Conservation (phyloP, 768 basidiomycete genomes). For the Lactarius sanguifluus region DNA sequence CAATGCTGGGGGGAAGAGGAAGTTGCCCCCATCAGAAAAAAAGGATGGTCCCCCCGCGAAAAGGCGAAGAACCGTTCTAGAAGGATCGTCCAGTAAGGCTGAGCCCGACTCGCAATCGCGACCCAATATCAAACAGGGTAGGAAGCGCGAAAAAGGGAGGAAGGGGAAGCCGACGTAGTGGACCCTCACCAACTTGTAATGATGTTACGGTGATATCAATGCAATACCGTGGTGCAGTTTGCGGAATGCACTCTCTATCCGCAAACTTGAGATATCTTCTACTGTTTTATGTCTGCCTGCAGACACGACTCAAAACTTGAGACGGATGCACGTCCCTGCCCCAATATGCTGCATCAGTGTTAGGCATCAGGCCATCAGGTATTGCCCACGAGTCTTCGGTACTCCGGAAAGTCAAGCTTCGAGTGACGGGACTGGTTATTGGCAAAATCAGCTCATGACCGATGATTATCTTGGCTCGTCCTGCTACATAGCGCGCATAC, state of each 20-base stretch:
- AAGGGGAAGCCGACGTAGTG: neutral
- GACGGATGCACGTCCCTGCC: neutral
- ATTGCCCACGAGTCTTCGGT: neutral
- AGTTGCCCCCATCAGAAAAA: neutral
- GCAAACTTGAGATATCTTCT: neutral
- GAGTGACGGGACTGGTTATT: neutral
- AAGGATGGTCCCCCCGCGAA: slow-evolving; percentile 8
- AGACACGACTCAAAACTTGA: neutral
- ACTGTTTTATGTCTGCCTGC: neutral
- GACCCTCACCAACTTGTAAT: neutral
- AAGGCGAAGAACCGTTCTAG: slow-evolving; percentile 3
- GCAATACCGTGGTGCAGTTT: neutral
- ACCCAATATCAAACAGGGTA: neutral
- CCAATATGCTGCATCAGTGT: neutral
- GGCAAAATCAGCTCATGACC: neutral
- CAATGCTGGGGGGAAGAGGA: slow-evolving; percentile 13
- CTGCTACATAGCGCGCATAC: neutral
- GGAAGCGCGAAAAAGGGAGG: neutral
- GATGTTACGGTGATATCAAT: neutral
- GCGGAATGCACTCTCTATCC: too few species aligned
- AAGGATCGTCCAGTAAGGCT: neutral
- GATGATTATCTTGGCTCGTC: neutral
- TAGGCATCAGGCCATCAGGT: neutral
- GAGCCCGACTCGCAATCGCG: slow-evolving; percentile 1
- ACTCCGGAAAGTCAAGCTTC: neutral